Evolutionary conservation across 1,284 basidiomycete genomes (phyloP).

Genomic region (Apiotrichum domesticum): DNA sequence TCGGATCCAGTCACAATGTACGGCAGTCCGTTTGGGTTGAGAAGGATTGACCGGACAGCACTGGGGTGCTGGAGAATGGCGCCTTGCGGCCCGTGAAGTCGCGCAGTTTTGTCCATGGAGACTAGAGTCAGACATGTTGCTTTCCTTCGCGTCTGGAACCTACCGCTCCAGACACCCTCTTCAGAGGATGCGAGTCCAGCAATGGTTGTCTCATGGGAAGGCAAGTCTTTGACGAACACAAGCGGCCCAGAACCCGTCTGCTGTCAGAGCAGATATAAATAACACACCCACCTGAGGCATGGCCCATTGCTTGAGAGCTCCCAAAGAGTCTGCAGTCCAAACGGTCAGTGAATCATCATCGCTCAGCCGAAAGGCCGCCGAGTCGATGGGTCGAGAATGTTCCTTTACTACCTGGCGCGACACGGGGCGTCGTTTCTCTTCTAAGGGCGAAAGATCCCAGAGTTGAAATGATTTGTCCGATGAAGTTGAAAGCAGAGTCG

Average conservation of each 20-base stretch:
- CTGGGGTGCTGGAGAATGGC: slow-evolving; percentile 56
- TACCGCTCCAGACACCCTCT: slow-evolving; percentile 78
- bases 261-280: not conserved
- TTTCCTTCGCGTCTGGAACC: slow-evolving; percentile 10
- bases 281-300: slow-evolving; percentile 14
- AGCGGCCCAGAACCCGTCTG: slow-evolving; percentile 4
- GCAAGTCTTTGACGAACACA: slow-evolving; percentile 23
- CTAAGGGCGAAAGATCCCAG: slow-evolving; percentile 57
- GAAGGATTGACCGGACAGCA: slow-evolving; percentile 66
- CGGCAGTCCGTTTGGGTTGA: slow-evolving; percentile 56
- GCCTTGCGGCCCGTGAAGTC: slow-evolving; percentile 50
- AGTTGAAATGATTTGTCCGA: slow-evolving; percentile 85
- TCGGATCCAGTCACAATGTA: slow-evolving; percentile 61
- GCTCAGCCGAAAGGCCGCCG: slow-evolving; percentile 44
- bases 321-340: slow-evolving; percentile 81
- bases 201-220: slow-evolving; percentile 49
- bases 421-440: slow-evolving; percentile 56
- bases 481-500: slow-evolving; percentile 72
- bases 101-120: slow-evolving; percentile 77
- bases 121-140: slow-evolving; percentile 49
- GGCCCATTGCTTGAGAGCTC: slow-evolving; percentile 57
- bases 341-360: slow-evolving; percentile 37
- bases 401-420: slow-evolving; percentile 48
- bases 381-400: slow-evolving; percentile 27
- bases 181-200: slow-evolving; percentile 59